Evolutionary conservation across 345 rosid species (phyloP).

Genomic region (Dimocarpus longan): DNA sequence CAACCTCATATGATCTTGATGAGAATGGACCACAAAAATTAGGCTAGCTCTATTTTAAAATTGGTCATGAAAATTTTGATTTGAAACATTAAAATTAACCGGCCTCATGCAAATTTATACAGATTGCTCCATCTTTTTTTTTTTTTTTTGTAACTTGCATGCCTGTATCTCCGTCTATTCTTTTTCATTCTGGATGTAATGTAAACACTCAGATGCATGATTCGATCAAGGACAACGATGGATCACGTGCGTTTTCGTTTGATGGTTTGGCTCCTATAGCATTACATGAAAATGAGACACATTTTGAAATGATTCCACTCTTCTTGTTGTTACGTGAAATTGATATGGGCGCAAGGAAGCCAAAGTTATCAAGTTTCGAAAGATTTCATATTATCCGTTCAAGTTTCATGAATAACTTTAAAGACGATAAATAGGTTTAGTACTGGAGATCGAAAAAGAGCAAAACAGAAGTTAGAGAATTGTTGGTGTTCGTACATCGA

Average conservation of each 20-base stretch:
- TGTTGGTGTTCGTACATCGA: too few relatives aligned
- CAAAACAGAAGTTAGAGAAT: too few relatives aligned
- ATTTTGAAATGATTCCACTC: not conserved
- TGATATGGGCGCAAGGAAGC: too few relatives aligned
- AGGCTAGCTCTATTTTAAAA: too few relatives aligned
- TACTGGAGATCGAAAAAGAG: too few relatives aligned
- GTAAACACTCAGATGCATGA: not conserved
- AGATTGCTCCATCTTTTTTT: not conserved
- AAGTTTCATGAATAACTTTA: too few relatives aligned
- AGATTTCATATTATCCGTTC: too few relatives aligned
- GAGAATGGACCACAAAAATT: not conserved
- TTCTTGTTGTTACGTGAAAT: not conserved
- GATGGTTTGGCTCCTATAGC: not conserved
- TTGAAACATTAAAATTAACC: too few relatives aligned
- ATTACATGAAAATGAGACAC: not conserved
- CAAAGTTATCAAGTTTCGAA: too few relatives aligned
- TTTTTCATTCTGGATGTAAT: too few relatives aligned
- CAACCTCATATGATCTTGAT: not conserved
- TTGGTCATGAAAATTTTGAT: too few relatives aligned
- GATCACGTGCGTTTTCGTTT: not conserved
- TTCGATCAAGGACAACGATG: not conserved
- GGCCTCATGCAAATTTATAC: not conserved
- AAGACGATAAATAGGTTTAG: too few relatives aligned
- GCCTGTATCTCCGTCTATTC: not conserved
- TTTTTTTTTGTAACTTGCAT: not conserved